Evolutionary conservation across 306 rosid species (phyloP).

Genomic region (Sesbania bispinosa): DNA sequence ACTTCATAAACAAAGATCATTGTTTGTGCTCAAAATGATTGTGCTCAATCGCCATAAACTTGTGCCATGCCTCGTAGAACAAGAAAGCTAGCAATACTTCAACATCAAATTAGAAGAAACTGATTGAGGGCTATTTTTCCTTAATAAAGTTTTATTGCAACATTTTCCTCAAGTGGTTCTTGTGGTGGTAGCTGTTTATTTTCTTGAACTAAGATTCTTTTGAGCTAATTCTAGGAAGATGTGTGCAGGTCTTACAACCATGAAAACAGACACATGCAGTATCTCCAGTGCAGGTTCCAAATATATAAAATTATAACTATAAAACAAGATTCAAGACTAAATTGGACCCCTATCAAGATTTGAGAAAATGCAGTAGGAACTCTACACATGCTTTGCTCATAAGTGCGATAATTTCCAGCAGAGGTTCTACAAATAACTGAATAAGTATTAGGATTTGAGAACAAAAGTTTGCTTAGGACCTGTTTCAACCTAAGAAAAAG

Average conservation of each 20-base stretch:
- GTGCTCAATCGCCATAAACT: too few relatives aligned
- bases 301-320: not conserved
- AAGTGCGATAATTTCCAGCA: not conserved
- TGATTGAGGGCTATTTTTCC: too few relatives aligned
- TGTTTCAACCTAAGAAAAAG: not conserved
- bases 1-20: too few relatives aligned
- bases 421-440: not conserved
- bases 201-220: too few relatives aligned
- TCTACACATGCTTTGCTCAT: slow-evolving; percentile 6
- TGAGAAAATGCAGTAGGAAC: not conserved
- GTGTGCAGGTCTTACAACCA: not conserved
- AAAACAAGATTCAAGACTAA: not conserved
- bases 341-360: not conserved
- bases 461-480: not conserved
- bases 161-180: too few relatives aligned
- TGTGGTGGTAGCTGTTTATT: too few relatives aligned
- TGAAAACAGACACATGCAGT: not conserved
- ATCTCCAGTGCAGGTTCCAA: not conserved
- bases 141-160: too few relatives aligned
- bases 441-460: not conserved
- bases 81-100: too few relatives aligned
- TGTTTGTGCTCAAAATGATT: too few relatives aligned
- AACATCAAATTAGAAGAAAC: too few relatives aligned
- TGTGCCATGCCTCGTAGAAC: too few relatives aligned
- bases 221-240: too few relatives aligned